These are phyloP conservation scores for Paramarasmius palmivorus DNA, from an alignment of 1,284 basidiomycete species.

Conservation along the genomic window DNA sequence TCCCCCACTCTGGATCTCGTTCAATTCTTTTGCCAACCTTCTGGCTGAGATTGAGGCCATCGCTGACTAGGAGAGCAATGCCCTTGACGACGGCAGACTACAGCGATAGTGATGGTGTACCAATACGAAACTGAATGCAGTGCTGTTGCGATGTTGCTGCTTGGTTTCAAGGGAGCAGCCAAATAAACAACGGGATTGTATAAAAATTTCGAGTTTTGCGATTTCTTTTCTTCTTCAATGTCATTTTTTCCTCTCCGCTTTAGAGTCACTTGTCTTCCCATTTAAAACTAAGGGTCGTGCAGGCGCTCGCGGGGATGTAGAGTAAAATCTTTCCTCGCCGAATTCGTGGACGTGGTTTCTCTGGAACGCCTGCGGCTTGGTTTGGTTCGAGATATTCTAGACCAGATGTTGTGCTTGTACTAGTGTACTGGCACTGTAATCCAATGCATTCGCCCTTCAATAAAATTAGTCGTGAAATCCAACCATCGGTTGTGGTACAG, in stretches of 20 bases:
- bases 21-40: slow-evolving; percentile 72
- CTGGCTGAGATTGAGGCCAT: slow-evolving; percentile 69
- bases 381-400: slow-evolving; percentile 29
- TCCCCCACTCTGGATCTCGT: slow-evolving; percentile 68
- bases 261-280: slow-evolving; percentile 65
- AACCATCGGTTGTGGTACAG: slow-evolving; percentile 3
- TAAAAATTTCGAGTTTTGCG: slow-evolving; percentile 7
- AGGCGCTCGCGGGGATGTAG: slow-evolving; percentile 68
- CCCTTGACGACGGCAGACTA: background rate
- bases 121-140: background rate
- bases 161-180: background rate
- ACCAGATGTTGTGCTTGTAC: no score
- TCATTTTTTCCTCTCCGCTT: slow-evolving; percentile 46
- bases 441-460: no score
- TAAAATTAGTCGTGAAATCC: no score
- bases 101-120: background rate
- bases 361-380: slow-evolving; percentile 25
- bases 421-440: no score
- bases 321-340: slow-evolving; percentile 35
- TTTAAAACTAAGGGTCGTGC: slow-evolving; percentile 40
- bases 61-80: slow-evolving; percentile 19
- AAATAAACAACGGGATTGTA: slow-evolving; percentile 10
- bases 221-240: slow-evolving; percentile 33
- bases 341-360: slow-evolving; percentile 22
- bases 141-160: slow-evolving; percentile 2